Evolutionary conservation across 164 flowering plant genomes (phyloP).

Genomic region (Aristolochia californica): DNA sequence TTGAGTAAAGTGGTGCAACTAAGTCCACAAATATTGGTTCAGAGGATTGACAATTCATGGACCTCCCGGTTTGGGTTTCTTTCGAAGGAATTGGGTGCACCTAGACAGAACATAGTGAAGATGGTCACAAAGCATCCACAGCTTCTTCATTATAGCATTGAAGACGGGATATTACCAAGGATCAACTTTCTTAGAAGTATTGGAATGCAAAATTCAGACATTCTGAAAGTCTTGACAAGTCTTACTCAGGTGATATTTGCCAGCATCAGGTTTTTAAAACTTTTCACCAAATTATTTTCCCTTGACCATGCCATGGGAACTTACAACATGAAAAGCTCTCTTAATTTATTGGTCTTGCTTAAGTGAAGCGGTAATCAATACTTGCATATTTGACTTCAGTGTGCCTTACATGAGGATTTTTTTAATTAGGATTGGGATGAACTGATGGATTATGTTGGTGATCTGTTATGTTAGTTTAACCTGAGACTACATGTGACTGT

Average conservation of each 20-base stretch:
- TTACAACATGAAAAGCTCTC: no score
- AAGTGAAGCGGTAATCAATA: no score
- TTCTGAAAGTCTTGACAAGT: constrained; percentile 81
- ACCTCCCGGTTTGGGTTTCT: constrained; percentile 65
- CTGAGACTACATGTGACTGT: no score
- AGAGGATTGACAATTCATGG: constrained; percentile 77
- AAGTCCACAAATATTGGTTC: constrained; percentile 92
- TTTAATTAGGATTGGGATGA: no score
- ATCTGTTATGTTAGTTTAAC: no score
- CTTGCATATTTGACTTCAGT: no score
- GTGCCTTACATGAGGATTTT: no score
- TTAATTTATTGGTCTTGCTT: no score
- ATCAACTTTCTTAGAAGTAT: constrained; percentile 87
- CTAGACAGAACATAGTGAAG: constrained; percentile 70
- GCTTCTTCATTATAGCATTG: constrained; percentile 89
- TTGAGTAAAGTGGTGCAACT: constrained; percentile 85
- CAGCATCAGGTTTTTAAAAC: no score
- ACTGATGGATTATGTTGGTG: no score
- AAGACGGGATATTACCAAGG: constrained; percentile 82
- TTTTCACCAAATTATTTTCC: no score
- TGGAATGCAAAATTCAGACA: constrained; percentile 72
- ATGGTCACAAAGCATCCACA: constrained; percentile 95
- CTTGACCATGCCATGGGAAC: no score
- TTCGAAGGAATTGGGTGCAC: constrained; percentile 78
- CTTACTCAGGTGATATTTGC: constrained; percentile 56